Percentiles rank a stretch among this genome's conserved stretches.
Conservation (phyloP, 208 protist species). For the Leishmania gerbilli region DNA sequence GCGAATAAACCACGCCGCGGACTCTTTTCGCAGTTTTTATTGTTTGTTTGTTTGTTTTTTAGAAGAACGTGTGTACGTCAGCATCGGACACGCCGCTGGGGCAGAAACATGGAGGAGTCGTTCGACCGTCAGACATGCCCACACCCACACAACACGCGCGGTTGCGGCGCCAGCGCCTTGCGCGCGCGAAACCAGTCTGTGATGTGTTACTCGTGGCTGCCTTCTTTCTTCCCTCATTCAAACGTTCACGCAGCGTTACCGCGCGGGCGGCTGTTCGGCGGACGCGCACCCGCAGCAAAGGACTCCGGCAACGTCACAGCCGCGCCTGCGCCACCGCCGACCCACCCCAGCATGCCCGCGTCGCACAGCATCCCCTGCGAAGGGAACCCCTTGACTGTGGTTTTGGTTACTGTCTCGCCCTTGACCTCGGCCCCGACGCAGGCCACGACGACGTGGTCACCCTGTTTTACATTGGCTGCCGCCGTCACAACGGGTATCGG, state of each 20-base stretch:
- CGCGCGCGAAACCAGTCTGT: not conserved
- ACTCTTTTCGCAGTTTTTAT: not conserved
- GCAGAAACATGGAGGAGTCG: not conserved
- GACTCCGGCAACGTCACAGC: conserved; percentile 59
- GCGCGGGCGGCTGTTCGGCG: conserved; percentile 47
- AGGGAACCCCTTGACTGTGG: conserved; percentile 67
- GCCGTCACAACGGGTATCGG: conserved; percentile 73
- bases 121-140: not conserved
- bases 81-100: not conserved
- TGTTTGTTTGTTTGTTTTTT: not conserved
- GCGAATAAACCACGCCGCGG: not conserved
- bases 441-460: conserved; percentile 61
- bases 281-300: conserved; percentile 35
- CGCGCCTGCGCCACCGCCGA: conserved; percentile 59
- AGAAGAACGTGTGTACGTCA: not conserved
- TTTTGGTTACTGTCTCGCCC: conserved; percentile 58
- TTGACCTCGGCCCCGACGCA: conserved; percentile 66
- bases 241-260: conserved; percentile 26
- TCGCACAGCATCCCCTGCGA: conserved; percentile 84
- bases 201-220: not conserved
- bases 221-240: not conserved
- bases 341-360: conserved; percentile 80
- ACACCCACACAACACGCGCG: not conserved
- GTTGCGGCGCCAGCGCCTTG: not conserved
- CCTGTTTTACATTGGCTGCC: conserved; percentile 68